phyloP scores from a whole-genome alignment of 164 flowering plant genomes.

The Berberis vulgaris region DNA sequence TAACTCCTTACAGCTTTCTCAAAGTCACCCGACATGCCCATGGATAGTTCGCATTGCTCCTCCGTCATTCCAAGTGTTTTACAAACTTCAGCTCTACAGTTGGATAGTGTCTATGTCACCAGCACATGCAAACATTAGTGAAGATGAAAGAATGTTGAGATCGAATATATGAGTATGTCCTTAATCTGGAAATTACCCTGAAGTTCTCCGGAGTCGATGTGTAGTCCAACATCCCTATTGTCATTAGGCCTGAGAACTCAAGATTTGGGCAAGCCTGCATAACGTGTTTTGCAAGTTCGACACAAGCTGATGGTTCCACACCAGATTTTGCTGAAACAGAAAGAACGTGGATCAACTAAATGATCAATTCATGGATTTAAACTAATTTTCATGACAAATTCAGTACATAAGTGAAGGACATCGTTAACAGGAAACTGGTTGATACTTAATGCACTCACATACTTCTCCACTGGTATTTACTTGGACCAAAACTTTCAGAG shows the following conservation, averaged over 20 bases:
- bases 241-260: constrained; percentile 86
- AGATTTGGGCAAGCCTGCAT: constrained; percentile 65
- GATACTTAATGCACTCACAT: constrained; percentile 44
- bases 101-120: constrained; percentile 44
- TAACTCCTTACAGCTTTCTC: constrained; percentile 69
- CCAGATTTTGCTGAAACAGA: constrained; percentile 79
- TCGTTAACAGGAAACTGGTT: not conserved
- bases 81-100: constrained; percentile 77
- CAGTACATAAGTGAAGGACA: not conserved
- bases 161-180: not conserved
- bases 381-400: too few relatives aligned
- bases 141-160: not conserved
- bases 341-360: not conserved
- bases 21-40: constrained; percentile 99
- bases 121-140: constrained; percentile 4
- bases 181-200: constrained; percentile 29
- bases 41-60: constrained; percentile 80
- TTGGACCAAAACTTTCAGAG: constrained; percentile 82
- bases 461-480: constrained; percentile 96
- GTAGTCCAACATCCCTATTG: constrained; percentile 93
- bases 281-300: constrained; percentile 66
- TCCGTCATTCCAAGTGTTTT: constrained; percentile 66
- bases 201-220: constrained; percentile 93
- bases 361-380: too few relatives aligned
- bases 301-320: constrained; percentile 64